phyloP scores from a whole-genome alignment of 73 alveolate species.

The Paramecium tetraurelia region DNA sequence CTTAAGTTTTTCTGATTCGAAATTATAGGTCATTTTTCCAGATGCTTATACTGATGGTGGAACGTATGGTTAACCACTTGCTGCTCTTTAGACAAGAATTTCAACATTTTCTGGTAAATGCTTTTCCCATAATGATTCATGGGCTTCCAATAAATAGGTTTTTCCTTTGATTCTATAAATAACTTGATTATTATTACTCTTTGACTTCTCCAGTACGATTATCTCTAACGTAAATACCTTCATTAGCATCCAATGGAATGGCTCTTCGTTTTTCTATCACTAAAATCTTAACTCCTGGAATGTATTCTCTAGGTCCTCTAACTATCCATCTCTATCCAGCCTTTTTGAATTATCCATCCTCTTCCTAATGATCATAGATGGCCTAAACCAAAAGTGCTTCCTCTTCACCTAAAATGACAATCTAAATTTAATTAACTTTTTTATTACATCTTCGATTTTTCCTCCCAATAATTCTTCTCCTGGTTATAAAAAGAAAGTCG shows the following conservation, averaged over 20 bases:
- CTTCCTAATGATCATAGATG: slow-evolving; percentile 8
- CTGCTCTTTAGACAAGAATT: slow-evolving; percentile 52
- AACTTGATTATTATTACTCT: neutral
- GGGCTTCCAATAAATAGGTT: slow-evolving; percentile 70
- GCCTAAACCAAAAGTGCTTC: slow-evolving; percentile 81
- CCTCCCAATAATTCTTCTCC: slow-evolving; percentile 67
- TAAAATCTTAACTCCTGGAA: slow-evolving; percentile 69
- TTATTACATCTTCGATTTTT: neutral
- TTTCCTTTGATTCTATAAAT: slow-evolving; percentile 67
- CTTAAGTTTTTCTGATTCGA: neutral
- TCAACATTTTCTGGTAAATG: slow-evolving; percentile 67
- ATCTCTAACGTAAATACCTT: slow-evolving; percentile 81
- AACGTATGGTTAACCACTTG: slow-evolving; percentile 63
- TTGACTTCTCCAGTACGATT: slow-evolving; percentile 76
- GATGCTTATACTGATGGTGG: slow-evolving; percentile 37
- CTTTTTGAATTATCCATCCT: slow-evolving; percentile 46
- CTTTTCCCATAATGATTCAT: slow-evolving; percentile 76
- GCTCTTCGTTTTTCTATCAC: slow-evolving; percentile 75
- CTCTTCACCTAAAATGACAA: slow-evolving; percentile 76
- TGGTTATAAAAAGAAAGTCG: slow-evolving; percentile 75
- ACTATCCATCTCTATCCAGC: slow-evolving; percentile 85
- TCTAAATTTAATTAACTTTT: slow-evolving; percentile 48
- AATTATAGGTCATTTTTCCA: slow-evolving; percentile 43
- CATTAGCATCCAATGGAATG: slow-evolving; percentile 81
- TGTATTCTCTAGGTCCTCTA: slow-evolving; percentile 82